Percentiles rank a stretch among this genome's conserved stretches.
Evolutionary conservation across 768 basidiomycete genomes (phyloP).

Genomic region (Mycena polygramma): DNA sequence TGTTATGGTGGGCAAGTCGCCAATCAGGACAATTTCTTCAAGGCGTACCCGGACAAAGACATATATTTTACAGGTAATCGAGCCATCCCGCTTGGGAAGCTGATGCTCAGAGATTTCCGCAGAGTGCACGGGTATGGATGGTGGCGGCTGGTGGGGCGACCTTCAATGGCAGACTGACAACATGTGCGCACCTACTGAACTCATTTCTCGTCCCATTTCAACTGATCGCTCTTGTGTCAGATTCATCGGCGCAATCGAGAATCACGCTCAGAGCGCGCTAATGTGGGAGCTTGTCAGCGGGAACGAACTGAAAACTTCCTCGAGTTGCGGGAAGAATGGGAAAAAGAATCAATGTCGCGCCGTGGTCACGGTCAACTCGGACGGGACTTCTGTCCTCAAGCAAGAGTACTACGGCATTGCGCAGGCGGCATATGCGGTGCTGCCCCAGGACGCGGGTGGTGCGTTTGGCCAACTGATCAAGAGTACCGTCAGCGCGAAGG

Average conservation of each 20-base stretch:
- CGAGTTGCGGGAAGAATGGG: conserved; percentile 10
- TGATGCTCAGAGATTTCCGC: neutral
- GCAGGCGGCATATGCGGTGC: conserved; percentile 12
- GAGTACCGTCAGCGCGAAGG: neutral
- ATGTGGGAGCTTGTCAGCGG: conserved; percentile 21
- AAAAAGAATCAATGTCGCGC: conserved; percentile 16
- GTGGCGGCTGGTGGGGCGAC: conserved; percentile 14
- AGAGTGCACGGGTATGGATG: conserved; percentile 26
- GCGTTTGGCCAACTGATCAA: conserved; percentile 7
- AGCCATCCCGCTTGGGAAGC: neutral
- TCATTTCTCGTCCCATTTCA: neutral
- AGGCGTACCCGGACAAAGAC: conserved; percentile 7
- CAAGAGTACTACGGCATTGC: conserved; percentile 25
- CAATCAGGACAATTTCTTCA: conserved; percentile 12
- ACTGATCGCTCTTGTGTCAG: neutral
- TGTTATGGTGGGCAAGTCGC: conserved; percentile 14
- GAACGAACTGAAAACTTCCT: neutral
- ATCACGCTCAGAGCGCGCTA: conserved; percentile 16
- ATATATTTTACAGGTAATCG: conserved; percentile 16
- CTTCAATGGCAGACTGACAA: conserved; percentile 17
- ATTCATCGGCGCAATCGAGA: conserved; percentile 12
- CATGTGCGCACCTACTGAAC: neutral
- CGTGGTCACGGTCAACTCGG: conserved; percentile 4
- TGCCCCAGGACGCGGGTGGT: conserved; percentile 8
- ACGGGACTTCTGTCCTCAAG: conserved; percentile 14